Evolutionary conservation across 768 basidiomycete genomes (phyloP).

Genomic region (Boletus tomentosulus): DNA sequence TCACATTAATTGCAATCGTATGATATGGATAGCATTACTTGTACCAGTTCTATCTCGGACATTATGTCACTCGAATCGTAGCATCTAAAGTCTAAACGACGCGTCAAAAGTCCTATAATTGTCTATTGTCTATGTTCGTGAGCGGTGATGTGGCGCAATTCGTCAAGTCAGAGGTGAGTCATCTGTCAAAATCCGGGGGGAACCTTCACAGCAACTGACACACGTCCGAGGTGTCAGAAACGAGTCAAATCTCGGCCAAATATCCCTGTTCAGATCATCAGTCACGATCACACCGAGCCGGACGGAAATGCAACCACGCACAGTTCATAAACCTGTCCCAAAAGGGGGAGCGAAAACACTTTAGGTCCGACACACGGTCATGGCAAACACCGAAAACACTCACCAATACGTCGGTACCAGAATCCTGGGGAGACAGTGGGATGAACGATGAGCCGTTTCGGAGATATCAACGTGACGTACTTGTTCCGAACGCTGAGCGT

Average conservation of each 20-base stretch:
- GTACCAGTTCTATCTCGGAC: constrained; percentile 12
- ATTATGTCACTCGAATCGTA: constrained; percentile 4
- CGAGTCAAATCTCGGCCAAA: constrained; percentile 72
- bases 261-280: constrained; percentile 46
- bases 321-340: constrained; percentile 62
- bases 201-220: not conserved
- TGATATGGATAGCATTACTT: constrained; percentile 21
- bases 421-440: constrained; percentile 38
- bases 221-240: constrained; percentile 38
- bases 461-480: constrained; percentile 34
- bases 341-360: constrained; percentile 1
- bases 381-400: constrained; percentile 21
- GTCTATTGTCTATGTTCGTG: constrained; percentile 8
- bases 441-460: constrained; percentile 6
- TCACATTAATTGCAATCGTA: constrained; percentile 11
- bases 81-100: constrained; percentile 2
- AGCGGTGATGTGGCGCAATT: not conserved
- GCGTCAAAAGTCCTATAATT: not conserved
- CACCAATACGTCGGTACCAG: constrained; percentile 65
- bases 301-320: constrained; percentile 27
- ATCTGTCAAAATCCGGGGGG: not conserved
- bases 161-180: not conserved
- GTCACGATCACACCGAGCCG: constrained; percentile 8
- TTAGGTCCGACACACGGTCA: constrained; percentile 13
- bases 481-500: constrained; percentile 70